Percentiles rank a stretch among this genome's conserved stretches.
phyloP scores from a whole-genome alignment of 1,284 basidiomycete genomes.

The Malassezia nana region DNA sequence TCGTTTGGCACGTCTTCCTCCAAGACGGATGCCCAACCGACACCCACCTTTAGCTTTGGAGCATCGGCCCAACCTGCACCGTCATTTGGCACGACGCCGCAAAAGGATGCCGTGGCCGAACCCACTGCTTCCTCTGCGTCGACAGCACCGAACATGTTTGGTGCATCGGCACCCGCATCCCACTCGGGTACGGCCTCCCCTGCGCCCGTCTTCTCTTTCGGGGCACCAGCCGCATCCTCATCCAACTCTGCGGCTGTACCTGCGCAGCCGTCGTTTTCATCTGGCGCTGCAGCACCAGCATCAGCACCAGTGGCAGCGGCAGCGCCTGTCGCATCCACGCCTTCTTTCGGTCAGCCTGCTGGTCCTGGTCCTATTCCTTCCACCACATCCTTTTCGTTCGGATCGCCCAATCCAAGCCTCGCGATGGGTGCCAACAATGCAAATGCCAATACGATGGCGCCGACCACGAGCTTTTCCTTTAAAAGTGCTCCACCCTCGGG shows the following conservation, averaged over 20 bases:
- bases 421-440: slow-evolving; percentile 7
- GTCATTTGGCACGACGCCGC: background rate
- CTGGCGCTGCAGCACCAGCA: background rate
- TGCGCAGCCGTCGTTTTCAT: background rate
- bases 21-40: background rate
- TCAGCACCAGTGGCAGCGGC: background rate
- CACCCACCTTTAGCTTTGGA: background rate
- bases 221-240: background rate
- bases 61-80: background rate
- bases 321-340: background rate
- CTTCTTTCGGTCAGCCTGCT: background rate
- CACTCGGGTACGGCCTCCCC: background rate
- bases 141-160: background rate
- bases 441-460: slow-evolving; percentile 6
- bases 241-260: background rate
- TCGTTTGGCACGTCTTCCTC: background rate
- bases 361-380: background rate
- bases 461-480: slow-evolving; percentile 14
- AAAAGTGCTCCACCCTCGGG: slow-evolving; percentile 7
- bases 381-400: slow-evolving; percentile 18
- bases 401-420: slow-evolving; percentile 11
- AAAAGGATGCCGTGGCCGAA: background rate
- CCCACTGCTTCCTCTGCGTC: background rate
- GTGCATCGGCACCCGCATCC: background rate
- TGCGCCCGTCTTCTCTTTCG: slow-evolving; percentile 19